phyloP scores from a whole-genome alignment of 768 basidiomycete species.

The Punctularia strigosozonata region DNA sequence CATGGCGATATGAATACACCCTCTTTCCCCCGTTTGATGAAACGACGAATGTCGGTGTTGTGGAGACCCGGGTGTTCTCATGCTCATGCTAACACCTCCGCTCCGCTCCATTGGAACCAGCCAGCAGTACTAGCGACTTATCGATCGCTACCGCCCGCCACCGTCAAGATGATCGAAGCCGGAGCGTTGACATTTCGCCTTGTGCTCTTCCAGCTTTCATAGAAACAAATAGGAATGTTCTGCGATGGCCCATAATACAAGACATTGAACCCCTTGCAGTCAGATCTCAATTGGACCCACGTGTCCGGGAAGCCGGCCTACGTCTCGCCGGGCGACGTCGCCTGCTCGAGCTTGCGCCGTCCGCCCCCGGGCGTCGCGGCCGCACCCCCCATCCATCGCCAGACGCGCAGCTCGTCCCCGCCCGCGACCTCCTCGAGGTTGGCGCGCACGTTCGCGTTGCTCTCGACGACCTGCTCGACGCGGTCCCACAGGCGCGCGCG shows the following conservation, averaged over 20 bases:
- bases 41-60: no score
- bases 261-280: background rate
- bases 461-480: constrained; percentile 79
- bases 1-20: no score
- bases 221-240: no score
- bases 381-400: constrained; percentile 75
- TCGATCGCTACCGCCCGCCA: no score
- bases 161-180: no score
- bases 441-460: constrained; percentile 81
- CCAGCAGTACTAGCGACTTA: no score
- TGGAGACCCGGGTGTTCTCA: no score
- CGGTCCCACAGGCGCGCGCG: constrained; percentile 67
- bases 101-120: no score
- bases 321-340: background rate
- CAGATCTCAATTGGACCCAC: background rate
- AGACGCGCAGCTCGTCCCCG: constrained; percentile 83
- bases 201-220: no score
- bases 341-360: background rate
- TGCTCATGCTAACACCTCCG: no score
- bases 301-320: background rate
- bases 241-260: background rate
- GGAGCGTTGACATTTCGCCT: no score
- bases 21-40: no score
- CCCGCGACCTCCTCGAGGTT: constrained; percentile 75
- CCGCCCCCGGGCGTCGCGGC: background rate